Base-by-base conservation (phyloP, 2,329 filamentous ascomycete genomes). In the Paracamarosporium sp. region DNA sequence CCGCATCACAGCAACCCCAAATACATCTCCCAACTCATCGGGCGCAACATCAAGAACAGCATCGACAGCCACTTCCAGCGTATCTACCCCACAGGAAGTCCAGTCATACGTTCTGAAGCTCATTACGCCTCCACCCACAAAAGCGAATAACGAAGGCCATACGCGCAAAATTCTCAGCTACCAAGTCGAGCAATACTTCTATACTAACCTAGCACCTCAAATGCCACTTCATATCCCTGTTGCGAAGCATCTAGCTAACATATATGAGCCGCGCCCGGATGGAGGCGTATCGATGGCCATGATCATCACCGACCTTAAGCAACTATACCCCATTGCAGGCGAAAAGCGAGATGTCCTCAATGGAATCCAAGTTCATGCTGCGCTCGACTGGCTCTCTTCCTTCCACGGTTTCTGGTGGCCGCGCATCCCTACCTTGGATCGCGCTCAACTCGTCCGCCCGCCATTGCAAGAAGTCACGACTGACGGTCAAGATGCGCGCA, bases 131-230 rank as follows among this genome's bases (percentile, higher is more conserved):
- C 85, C 86, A 54, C 71, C 36, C 0, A 64, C 59, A 25, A 63
- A 63, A n/a, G 53, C 62, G 5, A 48, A 75, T 3, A 83, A 88
- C 35, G 87, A 90, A 65, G 86, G 87, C 0, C 87, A 90, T 61
- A 64, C 86, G 0, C 82, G 88, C 6, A 90, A 90, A 67, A 82
- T 90, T 57, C 71, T 90, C 27, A 89, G 86, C 67, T 90, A 90
- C 62, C 80, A 87, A 44, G 85, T 89, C 3, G 88, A 90, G 71
- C 86, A 88, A 65, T 83, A 83, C 62, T 90, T 90, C 62, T 90
- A 90, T 68, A 77, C 76, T 1, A 70, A 82, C 2, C 71, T 90
- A 11, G 85, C 85, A 0, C 83, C 85, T 0, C 68, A 67, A 0
- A 69, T 90, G 15, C 72, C 72, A 1, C 67, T 75, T 0, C 66